Base-by-base conservation (phyloP, 306 rosid genomes). In the peach (Prunus persica) region DNA sequence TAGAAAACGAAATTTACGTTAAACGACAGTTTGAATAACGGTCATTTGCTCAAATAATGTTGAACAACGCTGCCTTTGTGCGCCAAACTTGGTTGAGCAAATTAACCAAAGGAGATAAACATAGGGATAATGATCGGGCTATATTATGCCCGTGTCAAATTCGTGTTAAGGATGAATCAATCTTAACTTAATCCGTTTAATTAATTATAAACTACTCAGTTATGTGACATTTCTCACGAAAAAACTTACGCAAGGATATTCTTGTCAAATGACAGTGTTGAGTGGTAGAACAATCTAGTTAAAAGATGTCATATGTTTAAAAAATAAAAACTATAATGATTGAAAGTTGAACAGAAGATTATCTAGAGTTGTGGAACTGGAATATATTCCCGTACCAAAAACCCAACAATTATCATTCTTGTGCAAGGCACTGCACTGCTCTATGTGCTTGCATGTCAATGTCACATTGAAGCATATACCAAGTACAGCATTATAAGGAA, bases 1-100 rank as follows among this genome's bases (percentile, higher is more conserved):
- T 25, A 55, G 51, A 52, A 71, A 56, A 22, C 20, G 19, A 43
- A 47, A 66, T 11, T 20, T 73, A 46, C 22, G 52, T 72, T 55
- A 60, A 65, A 55, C 27, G 61, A 46, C 73, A 65, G 67, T 64
- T 79, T 32, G 65, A 66, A 62, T 14, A 51, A 75, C 65, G 55
- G 46, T 54, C 79, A 54, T 65, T 65, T 65, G 27, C 73, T 38
- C 19, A 72, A 38, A 49, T 13, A 14, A 49, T 15, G 16, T 14
- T 49, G 43, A 38, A 7, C 43, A 38, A 50, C 30, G 63, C 25
- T 67, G 20, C 56, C 56, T 46, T 38, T 24, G 52, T 22, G 52
- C 7, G 12, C 32, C 55, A 45, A 41, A 27, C 72, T 67, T 45
- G n/a, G 73, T 49, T 57, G 73, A 47, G 58, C 41, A 43, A 70